Conservation (phyloP, 139 green algal genomes). For the Nannochloris sp. region DNA sequence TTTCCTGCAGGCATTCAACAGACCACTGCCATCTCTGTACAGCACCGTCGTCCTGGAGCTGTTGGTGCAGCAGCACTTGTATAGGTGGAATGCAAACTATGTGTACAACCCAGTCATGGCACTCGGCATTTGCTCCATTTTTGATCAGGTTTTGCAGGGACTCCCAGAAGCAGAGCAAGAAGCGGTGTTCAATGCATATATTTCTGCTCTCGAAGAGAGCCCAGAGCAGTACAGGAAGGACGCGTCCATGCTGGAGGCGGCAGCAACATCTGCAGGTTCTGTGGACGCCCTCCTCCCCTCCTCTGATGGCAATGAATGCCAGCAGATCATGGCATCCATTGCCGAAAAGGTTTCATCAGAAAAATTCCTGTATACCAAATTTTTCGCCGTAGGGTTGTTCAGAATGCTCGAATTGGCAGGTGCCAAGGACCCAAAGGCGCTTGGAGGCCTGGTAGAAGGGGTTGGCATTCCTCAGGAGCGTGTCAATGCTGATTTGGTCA, state of each 20-base stretch:
- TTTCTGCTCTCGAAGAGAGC: conserved; percentile 68
- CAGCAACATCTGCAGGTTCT: conserved; percentile 14
- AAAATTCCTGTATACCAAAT: conserved; percentile 80
- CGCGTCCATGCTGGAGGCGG: conserved; percentile 46
- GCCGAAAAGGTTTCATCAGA: conserved; percentile 26
- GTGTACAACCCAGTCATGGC: conserved; percentile 79
- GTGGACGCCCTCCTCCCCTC: neutral
- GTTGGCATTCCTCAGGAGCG: conserved; percentile 57
- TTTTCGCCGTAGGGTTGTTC: conserved; percentile 90
- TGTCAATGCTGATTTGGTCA: conserved; percentile 77
- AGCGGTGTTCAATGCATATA: conserved; percentile 70
- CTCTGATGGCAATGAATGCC: conserved; percentile 41
- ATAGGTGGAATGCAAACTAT: conserved; percentile 77
- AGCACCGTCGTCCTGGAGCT: conserved; percentile 81
- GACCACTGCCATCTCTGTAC: conserved; percentile 75
- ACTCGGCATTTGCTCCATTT: conserved; percentile 78
- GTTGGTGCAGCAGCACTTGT: conserved; percentile 88
- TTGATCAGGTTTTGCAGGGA: conserved; percentile 82
- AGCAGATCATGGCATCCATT: conserved; percentile 57
- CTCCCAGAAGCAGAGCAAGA: conserved; percentile 30
- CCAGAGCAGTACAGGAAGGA: conserved; percentile 54
- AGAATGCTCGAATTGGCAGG: conserved; percentile 76
- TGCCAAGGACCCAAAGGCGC: conserved; percentile 77
- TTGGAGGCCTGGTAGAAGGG: conserved; percentile 60
- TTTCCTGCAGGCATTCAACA: conserved; percentile 43